phyloP scores from a whole-genome alignment of 768 basidiomycete genomes.

The Leccinellum rugosiceps region DNA sequence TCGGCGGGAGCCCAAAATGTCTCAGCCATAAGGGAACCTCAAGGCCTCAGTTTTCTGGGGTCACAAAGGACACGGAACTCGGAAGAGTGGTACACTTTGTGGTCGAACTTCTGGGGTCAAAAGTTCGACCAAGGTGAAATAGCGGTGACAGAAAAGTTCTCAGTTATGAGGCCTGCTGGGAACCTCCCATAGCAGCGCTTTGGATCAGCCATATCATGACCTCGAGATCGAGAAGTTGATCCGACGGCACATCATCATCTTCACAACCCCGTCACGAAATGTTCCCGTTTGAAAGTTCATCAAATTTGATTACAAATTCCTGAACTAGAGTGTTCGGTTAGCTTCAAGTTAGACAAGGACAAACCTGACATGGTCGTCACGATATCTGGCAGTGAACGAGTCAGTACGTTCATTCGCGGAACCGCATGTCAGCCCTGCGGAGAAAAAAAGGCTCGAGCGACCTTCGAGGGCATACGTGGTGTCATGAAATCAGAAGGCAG shows the following conservation, averaged over 20 bases:
- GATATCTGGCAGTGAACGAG: no score
- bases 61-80: not conserved
- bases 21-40: not conserved
- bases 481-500: not conserved
- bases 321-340: no score
- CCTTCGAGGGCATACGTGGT: not conserved
- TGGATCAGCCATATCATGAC: not conserved
- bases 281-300: no score
- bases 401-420: no score
- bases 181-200: not conserved
- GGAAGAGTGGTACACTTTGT: not conserved
- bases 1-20: not conserved
- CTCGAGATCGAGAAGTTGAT: not conserved
- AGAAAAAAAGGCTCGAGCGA: no score
- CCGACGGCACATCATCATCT: not conserved
- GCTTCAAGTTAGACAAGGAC: no score
- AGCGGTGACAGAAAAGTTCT: not conserved
- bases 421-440: no score
- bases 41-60: not conserved
- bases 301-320: no score
- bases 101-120: not conserved
- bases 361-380: no score
- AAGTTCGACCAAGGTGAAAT: not conserved
- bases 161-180: not conserved
- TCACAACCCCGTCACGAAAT: no score